Evolutionary conservation across 192 early-diverging fungal genomes (phyloP), one percentile per base, ranked within the genome.

Genomic region (Backusella westeae): DNA sequence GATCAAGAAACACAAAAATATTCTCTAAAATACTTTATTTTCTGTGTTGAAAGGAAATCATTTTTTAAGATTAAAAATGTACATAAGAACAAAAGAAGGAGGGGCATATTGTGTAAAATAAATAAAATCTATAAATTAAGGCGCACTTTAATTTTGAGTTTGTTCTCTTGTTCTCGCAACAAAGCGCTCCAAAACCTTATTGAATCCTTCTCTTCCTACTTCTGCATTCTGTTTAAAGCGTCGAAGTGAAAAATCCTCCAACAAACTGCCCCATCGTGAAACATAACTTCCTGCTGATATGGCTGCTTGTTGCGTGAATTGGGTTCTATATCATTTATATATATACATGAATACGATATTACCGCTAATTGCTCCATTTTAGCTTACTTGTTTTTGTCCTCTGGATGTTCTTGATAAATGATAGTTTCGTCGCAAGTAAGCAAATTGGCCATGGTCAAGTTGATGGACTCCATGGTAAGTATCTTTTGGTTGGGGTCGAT

Each of bases 141-240:
- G n/a, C 35, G 36, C n/a, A 63, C 21, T 53, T 17, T 74, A n/a
- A 34, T 53, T 52, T 53, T 44, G 21, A 41, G 74, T 53, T 42
- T 73, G 35, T 32, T 75, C 78, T 76, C 72, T 84, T 53, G 73
- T 67, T 69, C 75, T 82, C 34, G 77, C 77, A 36, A 82, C 81
- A 81, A 92, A 82, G 71, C 85, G 84, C 15, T 95, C 91, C 21
- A 97, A 78, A 4, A 98, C 98, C 66, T 88, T 91, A 83, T 95
- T 92, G 35, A 99, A 91, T 34, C 92, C 98, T 59, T 88, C 85
- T 59, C 93, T 84, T 0, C 98, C 98, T 32, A 93, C 86, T 1
- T 82, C 85, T 29, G 98, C 94, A 82, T 99, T 99, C 46, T 94
- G 89, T 78, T 94, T 77, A 89, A 99, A 99, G n/a, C 96, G 88